Conservation (phyloP, 2,329 filamentous ascomycete species). For the Trichoderma sp. region DNA sequence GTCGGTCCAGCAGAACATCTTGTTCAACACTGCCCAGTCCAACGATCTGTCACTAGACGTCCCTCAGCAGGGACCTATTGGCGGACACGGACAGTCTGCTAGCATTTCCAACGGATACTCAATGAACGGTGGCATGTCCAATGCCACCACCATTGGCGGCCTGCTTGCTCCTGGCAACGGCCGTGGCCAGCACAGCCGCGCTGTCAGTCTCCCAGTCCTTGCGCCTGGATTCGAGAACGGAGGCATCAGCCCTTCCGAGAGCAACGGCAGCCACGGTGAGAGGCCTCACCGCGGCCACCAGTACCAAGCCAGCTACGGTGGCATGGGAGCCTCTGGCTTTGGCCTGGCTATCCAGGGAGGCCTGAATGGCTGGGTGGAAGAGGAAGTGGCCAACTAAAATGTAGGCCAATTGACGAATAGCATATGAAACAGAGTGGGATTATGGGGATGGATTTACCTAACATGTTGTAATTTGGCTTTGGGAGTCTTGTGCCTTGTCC, state of each 20-base stretch:
- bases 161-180: constrained; percentile 71
- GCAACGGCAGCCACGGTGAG: constrained; percentile 52
- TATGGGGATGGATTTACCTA: constrained; percentile 38
- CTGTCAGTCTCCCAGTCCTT: constrained; percentile 81
- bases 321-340: constrained; percentile 59
- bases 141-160: constrained; percentile 71
- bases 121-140: constrained; percentile 55
- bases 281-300: constrained; percentile 59
- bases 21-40: constrained; percentile 73
- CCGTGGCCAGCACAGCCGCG: constrained; percentile 69
- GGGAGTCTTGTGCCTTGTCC: constrained; percentile 32
- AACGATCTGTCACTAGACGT: constrained; percentile 60
- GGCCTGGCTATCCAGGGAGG: constrained; percentile 65
- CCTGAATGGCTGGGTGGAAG: constrained; percentile 68
- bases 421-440: constrained; percentile 26
- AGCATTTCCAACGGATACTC: constrained; percentile 67
- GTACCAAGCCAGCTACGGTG: constrained; percentile 64
- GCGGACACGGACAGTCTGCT: constrained; percentile 65
- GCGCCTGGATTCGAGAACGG: constrained; percentile 65
- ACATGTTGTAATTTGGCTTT: constrained; percentile 48
- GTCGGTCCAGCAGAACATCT: constrained; percentile 73
- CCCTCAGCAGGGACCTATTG: constrained; percentile 61
- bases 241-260: constrained; percentile 52
- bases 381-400: constrained; percentile 62
- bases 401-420: constrained; percentile 28